Base-by-base conservation (phyloP, 164 flowering plant species). In the Houttuynia cordata region DNA sequence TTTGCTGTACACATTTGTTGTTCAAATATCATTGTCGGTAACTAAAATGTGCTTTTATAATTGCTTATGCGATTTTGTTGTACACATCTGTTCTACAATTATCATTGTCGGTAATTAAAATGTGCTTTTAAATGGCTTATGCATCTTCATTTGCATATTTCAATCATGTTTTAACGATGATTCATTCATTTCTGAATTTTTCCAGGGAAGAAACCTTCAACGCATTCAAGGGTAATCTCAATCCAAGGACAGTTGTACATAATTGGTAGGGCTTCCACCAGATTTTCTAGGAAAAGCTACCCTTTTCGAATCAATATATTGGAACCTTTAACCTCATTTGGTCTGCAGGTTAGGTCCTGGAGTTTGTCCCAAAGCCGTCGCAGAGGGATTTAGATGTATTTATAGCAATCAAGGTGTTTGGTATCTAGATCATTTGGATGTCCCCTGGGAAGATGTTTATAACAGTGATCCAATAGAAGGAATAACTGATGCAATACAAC, bases 191-290 rank as follows among this genome's bases (percentile, higher is more conserved):
- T 45, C 14, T 55, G 53, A 18, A 60, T 62, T 21, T 18, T 73
- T 41, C 56, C 77, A 88, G 99, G 99, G 99, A 90, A 73, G 99
- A 93, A 76, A 86, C 99, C 20, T 93, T 90, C 81, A 85, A 81
- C 69, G 20, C 83, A 39, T 93, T 93, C 72, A 69, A 82, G 19
- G 45, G 61, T 62, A 76, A 76, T 8, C 92, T 93, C 59, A 78
- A 78, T 69, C 97, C 97, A 24, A 65, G 39, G 70, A 90, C 96
- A 10, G 83, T 90, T 70, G 91, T 93, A 61, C 99, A 93, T 68
- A 90, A 93, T 70, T 93, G 99, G 99, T 93, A 65, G 76, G 83
- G 69, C 62, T 68, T 37, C 41, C 4, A 10, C 58, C 58, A 19
- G 61, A 54, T 23, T 17, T 23, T 4, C 30, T 24, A 24, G 10